Base-by-base conservation (phyloP, 1,284 basidiomycete species). In the Tylopilus sp. region DNA sequence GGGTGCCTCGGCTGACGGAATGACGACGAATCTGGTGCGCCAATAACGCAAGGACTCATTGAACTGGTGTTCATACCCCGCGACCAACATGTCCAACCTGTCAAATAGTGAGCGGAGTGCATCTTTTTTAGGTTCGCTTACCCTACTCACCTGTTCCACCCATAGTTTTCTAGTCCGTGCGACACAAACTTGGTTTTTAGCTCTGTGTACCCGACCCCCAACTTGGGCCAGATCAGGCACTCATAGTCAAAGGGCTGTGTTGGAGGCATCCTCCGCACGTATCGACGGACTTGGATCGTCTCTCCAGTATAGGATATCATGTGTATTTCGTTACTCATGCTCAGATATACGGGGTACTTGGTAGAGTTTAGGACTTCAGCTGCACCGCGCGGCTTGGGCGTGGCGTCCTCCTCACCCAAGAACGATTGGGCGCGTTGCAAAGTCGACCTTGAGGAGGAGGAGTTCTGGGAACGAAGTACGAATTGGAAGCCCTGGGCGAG, bases 401-500 rank as follows among this genome's bases (percentile, higher is more conserved):
- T 69, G 53, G 69, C 62, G 45, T 80, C 81, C 47, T 83, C 85
- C 49, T 77, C 79, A 16, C 68, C 68, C 51, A 76, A 65, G 59
- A 80, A 83, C 36, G 77, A 81, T 61, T 79, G 82, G 36, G 74
- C 66, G 43, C 78, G 73, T n/a, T 76, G 71, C 45, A 76, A 59
- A 6, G 61, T 59, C 9, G 61, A 59, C 19, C 54, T 58, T 21
- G 57, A 59, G 13, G 72, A 70, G 15, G 61, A 59, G 1, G 53
- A 51, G 23, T 68, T 68, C 12, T 58, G 59, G 21, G 79, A 69
- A 54, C 73, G 71, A 26, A 87, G 74, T 37, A 97, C 86, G 61
- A 98, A 92, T 66, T 99, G 96, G 68, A 97, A 99, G n/a, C 96
- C 95, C 66, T 98, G 94, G 7, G 88, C 83, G 8, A 99, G 77